These are phyloP conservation scores for Pezizomycotina sp. DNA, from an alignment of 2,329 filamentous ascomycete species.

Conservation along the genomic window DNA sequence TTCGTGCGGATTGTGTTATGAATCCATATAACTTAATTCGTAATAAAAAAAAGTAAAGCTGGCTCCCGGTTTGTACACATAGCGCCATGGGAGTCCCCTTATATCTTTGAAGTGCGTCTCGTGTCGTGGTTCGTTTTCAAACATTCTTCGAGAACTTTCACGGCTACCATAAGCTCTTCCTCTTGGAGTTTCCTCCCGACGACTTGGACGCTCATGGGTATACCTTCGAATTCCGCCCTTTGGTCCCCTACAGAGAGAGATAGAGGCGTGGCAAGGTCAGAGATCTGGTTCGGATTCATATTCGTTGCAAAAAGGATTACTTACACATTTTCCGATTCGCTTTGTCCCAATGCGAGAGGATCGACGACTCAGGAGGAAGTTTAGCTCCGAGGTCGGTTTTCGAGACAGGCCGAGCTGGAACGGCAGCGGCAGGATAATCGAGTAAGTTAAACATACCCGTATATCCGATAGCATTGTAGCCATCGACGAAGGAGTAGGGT, in stretches of 20 bases:
- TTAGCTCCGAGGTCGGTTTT: too few relatives aligned
- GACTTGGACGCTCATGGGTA: slow-evolving; percentile 39
- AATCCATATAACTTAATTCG: too few relatives aligned
- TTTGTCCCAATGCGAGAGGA: too few relatives aligned
- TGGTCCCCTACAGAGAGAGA: slow-evolving; percentile 27
- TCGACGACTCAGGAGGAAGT: too few relatives aligned
- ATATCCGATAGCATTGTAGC: slow-evolving; percentile 46
- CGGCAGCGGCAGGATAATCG: slow-evolving; percentile 42
- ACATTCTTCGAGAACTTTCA: slow-evolving; percentile 27
- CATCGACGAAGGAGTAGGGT: slow-evolving; percentile 47
- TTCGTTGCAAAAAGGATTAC: too few relatives aligned
- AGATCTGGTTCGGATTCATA: slow-evolving; percentile 1
- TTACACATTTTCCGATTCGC: too few relatives aligned
- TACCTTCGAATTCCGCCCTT: slow-evolving; percentile 34
- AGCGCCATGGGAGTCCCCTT: too few relatives aligned
- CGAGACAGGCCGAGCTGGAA: slow-evolving; percentile 12
- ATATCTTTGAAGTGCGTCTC: too few relatives aligned
- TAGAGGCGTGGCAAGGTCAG: neutral
- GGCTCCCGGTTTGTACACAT: too few relatives aligned
- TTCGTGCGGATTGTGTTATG: too few relatives aligned
- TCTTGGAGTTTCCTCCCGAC: slow-evolving; percentile 39
- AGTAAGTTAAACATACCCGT: slow-evolving; percentile 45
- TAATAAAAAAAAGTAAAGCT: too few relatives aligned
- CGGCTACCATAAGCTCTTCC: slow-evolving; percentile 35
- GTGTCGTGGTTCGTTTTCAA: slow-evolving; percentile 19